Evolutionary conservation across 345 rosid species (phyloP).

Genomic region (Raphanus raphanistrum): DNA sequence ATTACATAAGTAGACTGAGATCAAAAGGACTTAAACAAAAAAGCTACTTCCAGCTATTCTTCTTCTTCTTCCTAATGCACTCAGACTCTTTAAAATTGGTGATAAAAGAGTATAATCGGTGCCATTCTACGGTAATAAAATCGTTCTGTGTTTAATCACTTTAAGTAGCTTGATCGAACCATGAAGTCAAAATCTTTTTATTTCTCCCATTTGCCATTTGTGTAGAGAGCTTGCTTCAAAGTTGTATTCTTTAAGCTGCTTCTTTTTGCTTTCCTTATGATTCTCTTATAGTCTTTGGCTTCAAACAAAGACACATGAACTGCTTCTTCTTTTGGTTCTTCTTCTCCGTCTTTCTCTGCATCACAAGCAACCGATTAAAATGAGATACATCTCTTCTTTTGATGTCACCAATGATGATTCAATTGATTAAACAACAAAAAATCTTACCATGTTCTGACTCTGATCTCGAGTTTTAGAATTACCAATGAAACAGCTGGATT

Average conservation of each 20-base stretch:
- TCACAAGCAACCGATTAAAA: background rate
- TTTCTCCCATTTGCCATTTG: slow-evolving; percentile 18
- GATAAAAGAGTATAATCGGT: slow-evolving; percentile 24
- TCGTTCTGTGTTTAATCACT: slow-evolving; percentile 3
- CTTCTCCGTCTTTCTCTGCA: background rate
- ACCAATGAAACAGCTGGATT: slow-evolving; percentile 19
- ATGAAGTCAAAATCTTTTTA: slow-evolving; percentile 14
- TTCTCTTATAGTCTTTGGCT: slow-evolving; percentile 31
- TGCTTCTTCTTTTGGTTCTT: slow-evolving; percentile 18
- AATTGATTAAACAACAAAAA: background rate
- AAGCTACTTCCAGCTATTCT: slow-evolving; percentile 15
- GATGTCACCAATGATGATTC: background rate
- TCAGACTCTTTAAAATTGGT: slow-evolving; percentile 32
- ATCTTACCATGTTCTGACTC: slow-evolving; percentile 12
- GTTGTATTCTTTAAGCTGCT: slow-evolving; percentile 1
- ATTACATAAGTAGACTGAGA: slow-evolving; percentile 25
- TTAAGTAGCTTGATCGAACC: slow-evolving; percentile 14
- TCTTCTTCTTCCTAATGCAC: slow-evolving; percentile 22
- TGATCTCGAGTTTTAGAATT: slow-evolving; percentile 29
- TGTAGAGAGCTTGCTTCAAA: slow-evolving; percentile 5
- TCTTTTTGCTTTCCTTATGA: background rate
- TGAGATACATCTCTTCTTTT: background rate
- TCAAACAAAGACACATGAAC: slow-evolving; percentile 35
- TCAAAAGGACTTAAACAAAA: slow-evolving; percentile 1
- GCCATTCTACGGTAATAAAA: slow-evolving; percentile 25